Conservation (phyloP, 164 flowering plant genomes). For the Stephania japonica region DNA sequence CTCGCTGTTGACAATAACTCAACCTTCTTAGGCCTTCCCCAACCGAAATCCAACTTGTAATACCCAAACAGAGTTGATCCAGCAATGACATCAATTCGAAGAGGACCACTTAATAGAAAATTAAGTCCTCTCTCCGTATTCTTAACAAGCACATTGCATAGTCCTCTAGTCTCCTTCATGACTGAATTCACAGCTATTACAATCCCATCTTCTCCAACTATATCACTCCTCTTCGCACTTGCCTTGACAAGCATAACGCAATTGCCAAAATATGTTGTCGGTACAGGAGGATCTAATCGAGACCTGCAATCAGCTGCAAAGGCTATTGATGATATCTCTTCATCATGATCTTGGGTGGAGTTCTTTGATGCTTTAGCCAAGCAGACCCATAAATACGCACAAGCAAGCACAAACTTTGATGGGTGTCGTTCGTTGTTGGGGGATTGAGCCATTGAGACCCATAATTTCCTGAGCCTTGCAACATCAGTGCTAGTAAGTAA, state of each 20-base stretch:
- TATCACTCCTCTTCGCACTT: not conserved
- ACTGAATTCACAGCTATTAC: constrained; percentile 19
- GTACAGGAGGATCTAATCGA: constrained; percentile 20
- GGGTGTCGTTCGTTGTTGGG: not conserved
- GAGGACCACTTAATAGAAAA: not conserved
- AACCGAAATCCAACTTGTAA: constrained; percentile 37
- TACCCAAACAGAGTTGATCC: constrained; percentile 32
- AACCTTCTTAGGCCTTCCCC: constrained; percentile 34
- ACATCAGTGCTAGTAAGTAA: not conserved
- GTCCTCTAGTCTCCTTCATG: constrained; percentile 13
- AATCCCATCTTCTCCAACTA: constrained; percentile 28
- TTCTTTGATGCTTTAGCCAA: constrained; percentile 12
- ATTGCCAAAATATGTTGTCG: constrained; percentile 39
- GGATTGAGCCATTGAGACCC: not conserved
- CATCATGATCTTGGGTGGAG: not conserved
- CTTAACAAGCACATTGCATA: constrained; percentile 6
- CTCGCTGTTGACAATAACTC: constrained; percentile 22
- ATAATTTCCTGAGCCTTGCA: not conserved
- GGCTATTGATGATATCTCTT: constrained; percentile 10
- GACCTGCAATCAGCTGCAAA: constrained; percentile 27
- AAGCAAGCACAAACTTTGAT: constrained; percentile 26
- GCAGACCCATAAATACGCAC: constrained; percentile 34
- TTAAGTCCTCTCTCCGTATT: not conserved
- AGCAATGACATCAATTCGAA: not conserved
- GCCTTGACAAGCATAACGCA: constrained; percentile 18